Conservation (phyloP, 2,329 filamentous ascomycete species). For the Diaporthe ilicicola region DNA sequence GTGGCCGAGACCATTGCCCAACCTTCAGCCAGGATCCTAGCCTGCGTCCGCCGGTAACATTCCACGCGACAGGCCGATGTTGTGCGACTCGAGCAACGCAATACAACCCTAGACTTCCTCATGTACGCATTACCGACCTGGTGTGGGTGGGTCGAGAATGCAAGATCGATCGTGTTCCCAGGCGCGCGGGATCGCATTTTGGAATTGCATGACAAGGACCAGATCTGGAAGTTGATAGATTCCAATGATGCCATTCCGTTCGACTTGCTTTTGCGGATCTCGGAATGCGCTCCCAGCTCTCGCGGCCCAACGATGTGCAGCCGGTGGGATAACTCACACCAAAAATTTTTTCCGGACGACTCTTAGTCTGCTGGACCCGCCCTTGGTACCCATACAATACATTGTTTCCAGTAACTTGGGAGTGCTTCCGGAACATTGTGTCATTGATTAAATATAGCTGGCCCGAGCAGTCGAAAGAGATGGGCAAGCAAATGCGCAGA, state of each 20-base stretch:
- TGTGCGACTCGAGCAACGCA: conserved; percentile 4
- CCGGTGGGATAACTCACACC: background rate
- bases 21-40: conserved; percentile 6
- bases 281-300: background rate
- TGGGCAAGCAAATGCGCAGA: background rate
- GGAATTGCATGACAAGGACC: background rate
- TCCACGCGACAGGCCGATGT: background rate
- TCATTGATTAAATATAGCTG: background rate
- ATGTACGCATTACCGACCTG: background rate
- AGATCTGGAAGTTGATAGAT: background rate
- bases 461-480: background rate
- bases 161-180: conserved; percentile 14
- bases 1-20: conserved; percentile 20
- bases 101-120: background rate
- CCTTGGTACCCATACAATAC: background rate
- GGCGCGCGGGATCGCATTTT: background rate
- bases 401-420: background rate
- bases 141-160: conserved; percentile 6
- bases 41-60: background rate
- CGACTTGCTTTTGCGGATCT: background rate
- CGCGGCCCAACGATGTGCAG: conserved; percentile 1
- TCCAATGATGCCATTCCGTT: background rate
- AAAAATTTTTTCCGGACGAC: background rate
- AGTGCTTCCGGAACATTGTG: background rate
- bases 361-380: background rate